Percentiles rank a stretch among this genome's conserved stretches.
phyloP scores from a whole-genome alignment of 257 asterid species.

The Dorcoceras hygrometricum region DNA sequence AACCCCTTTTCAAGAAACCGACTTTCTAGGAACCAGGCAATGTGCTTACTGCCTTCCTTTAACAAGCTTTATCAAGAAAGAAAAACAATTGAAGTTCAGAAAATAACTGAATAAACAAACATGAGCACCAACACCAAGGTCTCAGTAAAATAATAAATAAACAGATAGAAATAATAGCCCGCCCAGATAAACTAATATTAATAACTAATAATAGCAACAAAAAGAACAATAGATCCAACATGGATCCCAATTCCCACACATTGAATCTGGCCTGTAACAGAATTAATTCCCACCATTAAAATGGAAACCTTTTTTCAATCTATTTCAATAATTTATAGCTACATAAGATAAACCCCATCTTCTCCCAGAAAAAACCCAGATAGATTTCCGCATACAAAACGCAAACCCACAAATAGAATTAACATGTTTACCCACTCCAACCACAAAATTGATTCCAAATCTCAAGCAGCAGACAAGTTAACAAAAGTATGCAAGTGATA shows the following conservation, averaged over 20 bases:
- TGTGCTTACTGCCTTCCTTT: constrained; percentile 51
- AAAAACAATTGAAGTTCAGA: constrained; percentile 23
- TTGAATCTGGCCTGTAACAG: constrained; percentile 58
- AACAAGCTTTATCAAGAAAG: constrained; percentile 42
- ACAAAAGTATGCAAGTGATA: neutral
- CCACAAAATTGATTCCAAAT: neutral
- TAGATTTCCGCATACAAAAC: neutral
- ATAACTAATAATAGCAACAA: neutral
- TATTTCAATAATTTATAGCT: constrained; percentile 28
- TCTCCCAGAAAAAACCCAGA: constrained; percentile 24
- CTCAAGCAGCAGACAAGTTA: neutral
- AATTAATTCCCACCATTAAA: constrained; percentile 29
- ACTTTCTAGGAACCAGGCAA: constrained; percentile 44
- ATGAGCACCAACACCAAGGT: constrained; percentile 55
- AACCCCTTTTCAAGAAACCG: constrained; percentile 43
- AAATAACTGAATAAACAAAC: constrained; percentile 33
- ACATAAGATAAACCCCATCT: constrained; percentile 40
- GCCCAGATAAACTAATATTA: constrained; percentile 41
- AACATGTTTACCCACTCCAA: neutral
- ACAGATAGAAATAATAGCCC: constrained; percentile 32
- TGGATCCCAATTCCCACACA: constrained; percentile 85
- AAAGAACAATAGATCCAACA: constrained; percentile 64
- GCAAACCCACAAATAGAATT: neutral
- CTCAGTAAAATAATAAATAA: constrained; percentile 40
- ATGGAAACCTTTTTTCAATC: neutral